Evolutionary conservation across 208 protist genomes (phyloP).

Genomic region (Naegleria lovaniensis): DNA sequence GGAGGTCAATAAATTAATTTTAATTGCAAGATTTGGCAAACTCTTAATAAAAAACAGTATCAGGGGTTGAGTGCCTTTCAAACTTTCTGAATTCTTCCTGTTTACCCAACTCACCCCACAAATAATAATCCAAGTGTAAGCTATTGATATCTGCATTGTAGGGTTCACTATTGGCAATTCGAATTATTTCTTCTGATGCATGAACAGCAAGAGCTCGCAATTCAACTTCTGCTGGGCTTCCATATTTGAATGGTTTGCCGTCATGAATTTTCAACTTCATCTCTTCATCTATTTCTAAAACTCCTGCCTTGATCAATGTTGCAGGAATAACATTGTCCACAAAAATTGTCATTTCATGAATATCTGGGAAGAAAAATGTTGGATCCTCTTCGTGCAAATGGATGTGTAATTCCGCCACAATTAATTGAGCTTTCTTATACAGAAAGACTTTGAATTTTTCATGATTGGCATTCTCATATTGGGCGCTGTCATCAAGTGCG

Average conservation of each 20-base stretch:
- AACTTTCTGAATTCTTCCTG: not conserved
- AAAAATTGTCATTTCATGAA: not conserved
- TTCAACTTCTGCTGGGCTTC: not conserved
- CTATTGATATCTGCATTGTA: not conserved
- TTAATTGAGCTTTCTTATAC: not conserved
- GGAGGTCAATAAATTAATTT: too few relatives aligned
- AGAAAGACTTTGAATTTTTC: not conserved
- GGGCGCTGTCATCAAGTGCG: not conserved
- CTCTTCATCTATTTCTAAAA: not conserved
- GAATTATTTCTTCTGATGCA: not conserved
- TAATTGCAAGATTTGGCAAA: too few relatives aligned
- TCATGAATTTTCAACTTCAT: not conserved
- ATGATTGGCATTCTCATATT: not conserved
- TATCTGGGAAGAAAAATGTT: not conserved
- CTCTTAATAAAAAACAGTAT: not conserved
- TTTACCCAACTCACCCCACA: not conserved
- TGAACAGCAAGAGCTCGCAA: not conserved
- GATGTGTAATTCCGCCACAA: not conserved
- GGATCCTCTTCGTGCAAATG: not conserved
- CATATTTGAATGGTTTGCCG: not conserved
- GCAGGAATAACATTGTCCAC: conserved; percentile 9
- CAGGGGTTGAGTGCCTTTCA: not conserved
- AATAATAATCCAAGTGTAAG: not conserved
- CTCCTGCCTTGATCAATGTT: not conserved
- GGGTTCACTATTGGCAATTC: not conserved